A percentile compares a stretch with the other conserved stretches of the same genome.
Conservation (phyloP, 2,329 filamentous ascomycete genomes). For the Pezicula rhizophila region DNA sequence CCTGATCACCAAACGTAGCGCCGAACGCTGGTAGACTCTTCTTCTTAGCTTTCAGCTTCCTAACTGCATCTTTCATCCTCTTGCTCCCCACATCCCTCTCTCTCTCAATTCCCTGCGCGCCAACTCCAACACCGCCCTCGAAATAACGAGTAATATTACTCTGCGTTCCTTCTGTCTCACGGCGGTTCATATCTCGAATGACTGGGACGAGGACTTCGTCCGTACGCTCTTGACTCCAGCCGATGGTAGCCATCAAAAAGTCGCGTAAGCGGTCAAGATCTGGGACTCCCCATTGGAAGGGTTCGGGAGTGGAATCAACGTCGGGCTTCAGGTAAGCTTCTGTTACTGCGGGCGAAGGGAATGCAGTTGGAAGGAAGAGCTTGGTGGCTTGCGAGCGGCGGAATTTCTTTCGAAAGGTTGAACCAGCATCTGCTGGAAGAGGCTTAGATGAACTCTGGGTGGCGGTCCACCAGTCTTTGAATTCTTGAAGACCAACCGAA, state of each 20-base stretch:
- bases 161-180: slow-evolving; percentile 86
- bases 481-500: slow-evolving; percentile 56
- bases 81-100: slow-evolving; percentile 60
- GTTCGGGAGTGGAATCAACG: slow-evolving; percentile 71
- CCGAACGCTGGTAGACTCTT: slow-evolving; percentile 2
- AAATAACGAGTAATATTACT: slow-evolving; percentile 95
- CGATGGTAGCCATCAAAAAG: slow-evolving; percentile 87
- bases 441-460: slow-evolving; percentile 61
- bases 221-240: slow-evolving; percentile 85
- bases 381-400: slow-evolving; percentile 72
- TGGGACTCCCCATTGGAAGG: slow-evolving; percentile 93
- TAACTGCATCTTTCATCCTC: slow-evolving; percentile 71
- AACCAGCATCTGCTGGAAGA: slow-evolving; percentile 18
- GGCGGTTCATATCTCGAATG: slow-evolving; percentile 87
- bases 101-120: slow-evolving; percentile 59
- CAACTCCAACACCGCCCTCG: slow-evolving; percentile 64
- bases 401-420: slow-evolving; percentile 79
- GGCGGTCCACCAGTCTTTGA: slow-evolving; percentile 80
- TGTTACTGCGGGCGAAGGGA: slow-evolving; percentile 73
- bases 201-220: slow-evolving; percentile 96
- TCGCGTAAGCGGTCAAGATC: slow-evolving; percentile 78
- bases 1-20: slow-evolving; percentile 25
- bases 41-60: slow-evolving; percentile 52
- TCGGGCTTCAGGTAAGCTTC: slow-evolving; percentile 82
- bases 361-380: slow-evolving; percentile 74